Evolutionary conservation across 257 asterid species (phyloP).

Genomic region (Solanum chiquidenum): DNA sequence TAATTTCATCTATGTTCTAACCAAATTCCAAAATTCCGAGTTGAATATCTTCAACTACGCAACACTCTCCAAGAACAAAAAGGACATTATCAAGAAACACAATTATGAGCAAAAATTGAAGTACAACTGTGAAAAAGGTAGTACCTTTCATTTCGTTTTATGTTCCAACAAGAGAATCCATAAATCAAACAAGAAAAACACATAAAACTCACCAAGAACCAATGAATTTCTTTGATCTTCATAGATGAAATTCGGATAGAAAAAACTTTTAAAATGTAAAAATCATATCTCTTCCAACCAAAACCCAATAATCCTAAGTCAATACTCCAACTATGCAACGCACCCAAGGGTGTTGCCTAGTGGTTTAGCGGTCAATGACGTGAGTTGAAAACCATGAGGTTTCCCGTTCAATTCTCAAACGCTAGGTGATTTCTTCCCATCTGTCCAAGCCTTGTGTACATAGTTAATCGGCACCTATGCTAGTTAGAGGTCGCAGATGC

Average conservation of each 20-base stretch:
- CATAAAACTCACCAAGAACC: neutral
- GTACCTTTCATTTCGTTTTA: neutral
- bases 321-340: neutral
- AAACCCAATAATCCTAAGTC: neutral
- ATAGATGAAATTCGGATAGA: neutral
- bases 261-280: neutral
- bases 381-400: neutral
- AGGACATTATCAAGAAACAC: neutral
- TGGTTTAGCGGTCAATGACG: neutral
- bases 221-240: neutral
- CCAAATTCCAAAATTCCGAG: neutral
- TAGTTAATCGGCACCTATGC: neutral
- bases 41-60: neutral
- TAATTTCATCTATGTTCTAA: neutral
- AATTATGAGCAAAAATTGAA: neutral
- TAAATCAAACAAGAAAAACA: neutral
- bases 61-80: neutral
- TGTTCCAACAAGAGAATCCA: neutral
- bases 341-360: neutral
- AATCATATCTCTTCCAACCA: neutral
- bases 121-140: neutral
- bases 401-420: neutral
- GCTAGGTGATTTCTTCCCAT: neutral
- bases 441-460: neutral
- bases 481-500: neutral